Conservation (phyloP, 2,329 filamentous ascomycete genomes). For the Colletotrichum spinosum region DNA sequence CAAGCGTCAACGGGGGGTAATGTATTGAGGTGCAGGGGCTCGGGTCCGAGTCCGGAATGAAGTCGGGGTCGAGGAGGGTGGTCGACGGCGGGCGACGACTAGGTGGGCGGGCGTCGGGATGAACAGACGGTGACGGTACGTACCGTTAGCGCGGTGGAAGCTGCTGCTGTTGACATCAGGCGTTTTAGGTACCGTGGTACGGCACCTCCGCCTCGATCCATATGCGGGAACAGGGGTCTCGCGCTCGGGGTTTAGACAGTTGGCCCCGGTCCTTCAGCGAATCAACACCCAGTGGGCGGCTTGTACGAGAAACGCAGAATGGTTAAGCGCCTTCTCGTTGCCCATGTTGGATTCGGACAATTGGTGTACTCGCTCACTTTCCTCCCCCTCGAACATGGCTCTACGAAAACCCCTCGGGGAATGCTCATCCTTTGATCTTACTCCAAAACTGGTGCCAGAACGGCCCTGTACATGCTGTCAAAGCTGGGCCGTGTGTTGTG, state of each 20-base stretch:
- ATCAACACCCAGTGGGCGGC: slow-evolving; percentile 21
- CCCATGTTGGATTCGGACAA: too few species aligned
- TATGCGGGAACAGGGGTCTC: background rate
- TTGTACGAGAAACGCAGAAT: slow-evolving; percentile 31
- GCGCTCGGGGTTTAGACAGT: slow-evolving; percentile 6
- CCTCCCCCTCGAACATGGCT: too few species aligned
- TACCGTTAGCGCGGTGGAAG: slow-evolving; percentile 4
- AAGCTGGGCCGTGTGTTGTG: too few species aligned
- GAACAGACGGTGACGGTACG: slow-evolving; percentile 32
- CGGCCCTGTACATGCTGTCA: too few species aligned
- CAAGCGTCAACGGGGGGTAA: too few species aligned
- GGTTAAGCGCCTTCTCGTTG: slow-evolving; percentile 9
- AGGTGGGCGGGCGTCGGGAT: background rate
- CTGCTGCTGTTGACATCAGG: background rate
- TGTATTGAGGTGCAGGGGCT: slow-evolving; percentile 7
- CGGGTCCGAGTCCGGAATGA: background rate
- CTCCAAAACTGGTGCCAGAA: too few species aligned
- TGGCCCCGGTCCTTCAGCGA: background rate
- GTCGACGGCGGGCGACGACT: too few species aligned
- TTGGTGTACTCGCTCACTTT: too few species aligned
- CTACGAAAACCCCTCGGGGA: too few species aligned
- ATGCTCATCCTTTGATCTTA: too few species aligned
- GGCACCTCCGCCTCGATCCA: background rate
- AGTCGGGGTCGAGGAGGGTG: too few species aligned
- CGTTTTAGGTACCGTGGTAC: too few species aligned